Evolutionary conservation across 2,329 filamentous ascomycete species (phyloP).

Genomic region (Talaromyces sp.): DNA sequence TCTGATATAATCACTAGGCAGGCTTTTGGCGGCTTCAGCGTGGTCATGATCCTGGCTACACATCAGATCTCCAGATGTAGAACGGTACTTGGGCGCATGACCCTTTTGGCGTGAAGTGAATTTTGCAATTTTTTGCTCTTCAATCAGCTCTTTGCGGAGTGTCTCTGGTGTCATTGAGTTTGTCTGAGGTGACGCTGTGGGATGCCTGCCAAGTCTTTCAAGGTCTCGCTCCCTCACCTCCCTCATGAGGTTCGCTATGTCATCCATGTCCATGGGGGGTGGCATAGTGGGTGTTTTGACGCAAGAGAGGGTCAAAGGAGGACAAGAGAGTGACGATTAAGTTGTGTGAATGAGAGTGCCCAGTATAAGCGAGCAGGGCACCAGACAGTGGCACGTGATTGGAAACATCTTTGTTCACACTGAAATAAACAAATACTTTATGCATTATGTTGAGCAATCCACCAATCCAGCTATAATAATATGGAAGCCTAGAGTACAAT

Average conservation of each 20-base stretch:
- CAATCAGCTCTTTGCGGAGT: background rate
- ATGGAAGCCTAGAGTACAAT: background rate
- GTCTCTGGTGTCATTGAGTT: too few species aligned
- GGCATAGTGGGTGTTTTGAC: background rate
- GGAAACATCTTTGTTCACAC: background rate
- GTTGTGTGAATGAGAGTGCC: background rate
- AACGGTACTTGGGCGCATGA: background rate
- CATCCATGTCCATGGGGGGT: background rate
- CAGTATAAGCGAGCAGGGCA: background rate
- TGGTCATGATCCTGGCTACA: background rate
- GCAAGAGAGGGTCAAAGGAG: background rate
- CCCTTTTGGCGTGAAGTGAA: background rate
- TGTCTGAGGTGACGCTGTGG: too few species aligned
- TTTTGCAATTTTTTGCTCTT: background rate
- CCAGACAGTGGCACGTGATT: background rate
- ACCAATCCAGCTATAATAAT: background rate
- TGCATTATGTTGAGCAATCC: too few species aligned
- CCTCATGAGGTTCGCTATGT: background rate
- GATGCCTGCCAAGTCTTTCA: too few species aligned
- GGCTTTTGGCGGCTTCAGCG: background rate
- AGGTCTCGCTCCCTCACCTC: too few species aligned
- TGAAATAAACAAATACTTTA: background rate
- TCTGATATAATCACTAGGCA: background rate
- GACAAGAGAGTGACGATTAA: background rate
- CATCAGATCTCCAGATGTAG: background rate